Percentiles rank a stretch among this genome's conserved stretches.
Conservation (phyloP, 208 protist species). For the Tritrichomonas foetus region DNA sequence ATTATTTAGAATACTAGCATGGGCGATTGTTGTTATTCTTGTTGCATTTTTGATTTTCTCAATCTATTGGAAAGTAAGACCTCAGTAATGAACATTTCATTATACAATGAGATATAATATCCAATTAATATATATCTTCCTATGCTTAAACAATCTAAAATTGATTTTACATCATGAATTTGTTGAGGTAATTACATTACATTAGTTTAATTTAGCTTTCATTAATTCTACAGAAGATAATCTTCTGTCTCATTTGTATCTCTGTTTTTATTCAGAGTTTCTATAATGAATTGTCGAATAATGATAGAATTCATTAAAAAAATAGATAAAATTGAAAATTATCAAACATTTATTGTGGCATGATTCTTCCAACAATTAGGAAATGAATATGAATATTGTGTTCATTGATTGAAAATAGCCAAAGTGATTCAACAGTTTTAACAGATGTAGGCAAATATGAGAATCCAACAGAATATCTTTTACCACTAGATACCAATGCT, state of each 20-base stretch:
- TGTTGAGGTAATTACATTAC: no score
- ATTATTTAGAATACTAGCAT: neutral
- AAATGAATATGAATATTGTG: neutral
- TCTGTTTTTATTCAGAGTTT: neutral
- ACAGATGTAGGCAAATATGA: slow-evolving; percentile 22
- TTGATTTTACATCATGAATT: no score
- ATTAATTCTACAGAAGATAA: no score
- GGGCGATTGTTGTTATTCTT: neutral
- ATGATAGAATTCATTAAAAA: neutral
- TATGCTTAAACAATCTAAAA: no score
- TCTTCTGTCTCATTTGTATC: no score
- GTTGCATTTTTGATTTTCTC: neutral
- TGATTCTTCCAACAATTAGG: slow-evolving; percentile 33
- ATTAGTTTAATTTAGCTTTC: no score
- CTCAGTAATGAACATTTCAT: no score
- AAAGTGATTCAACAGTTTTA: neutral
- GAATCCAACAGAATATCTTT: slow-evolving; percentile 3
- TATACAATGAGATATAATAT: no score
- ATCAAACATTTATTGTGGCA: slow-evolving; percentile 12
- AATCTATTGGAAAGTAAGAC: no score
- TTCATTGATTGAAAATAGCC: neutral
- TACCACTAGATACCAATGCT: neutral
- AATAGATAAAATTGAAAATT: neutral
- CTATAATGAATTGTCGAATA: neutral
- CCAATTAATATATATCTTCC: no score